Evolutionary conservation across 352 stramenopile species (phyloP).

Genomic region (Phytophthora chlamydospora): DNA sequence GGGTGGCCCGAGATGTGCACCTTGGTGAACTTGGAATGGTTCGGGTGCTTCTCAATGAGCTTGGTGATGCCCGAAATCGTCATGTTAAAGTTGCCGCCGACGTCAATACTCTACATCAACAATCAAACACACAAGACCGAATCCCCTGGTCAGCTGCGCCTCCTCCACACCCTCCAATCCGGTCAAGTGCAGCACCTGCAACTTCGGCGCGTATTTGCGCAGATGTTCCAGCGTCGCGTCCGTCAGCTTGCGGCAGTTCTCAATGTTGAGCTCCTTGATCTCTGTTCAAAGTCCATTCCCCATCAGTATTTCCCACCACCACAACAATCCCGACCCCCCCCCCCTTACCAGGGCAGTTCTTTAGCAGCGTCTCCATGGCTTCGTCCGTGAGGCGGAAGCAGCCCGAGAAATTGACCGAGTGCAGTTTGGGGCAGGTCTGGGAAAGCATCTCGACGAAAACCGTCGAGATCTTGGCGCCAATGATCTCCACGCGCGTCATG

Average conservation of each 20-base stretch:
- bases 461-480: conserved; percentile 86
- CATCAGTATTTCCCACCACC: not conserved
- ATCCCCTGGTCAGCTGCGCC: not conserved
- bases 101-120: conserved; percentile 71
- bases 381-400: conserved; percentile 91
- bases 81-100: conserved; percentile 92
- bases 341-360: conserved; percentile 70
- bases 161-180: no score
- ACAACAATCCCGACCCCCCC: not conserved
- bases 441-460: conserved; percentile 74
- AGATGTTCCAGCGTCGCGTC: conserved; percentile 79
- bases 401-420: conserved; percentile 86
- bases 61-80: conserved; percentile 86
- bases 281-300: conserved; percentile 41
- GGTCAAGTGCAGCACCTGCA: conserved; percentile 53
- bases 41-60: conserved; percentile 90
- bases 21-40: conserved; percentile 89
- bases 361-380: conserved; percentile 79
- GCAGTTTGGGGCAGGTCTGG: conserved; percentile 82
- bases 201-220: conserved; percentile 77
- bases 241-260: conserved; percentile 91
- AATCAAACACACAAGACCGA: not conserved
- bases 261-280: conserved; percentile 88
- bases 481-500: conserved; percentile 87
- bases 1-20: conserved; percentile 86